phyloP scores from a whole-genome alignment of 2,329 filamentous ascomycete genomes.

The Pestalotiopsis sp. region DNA sequence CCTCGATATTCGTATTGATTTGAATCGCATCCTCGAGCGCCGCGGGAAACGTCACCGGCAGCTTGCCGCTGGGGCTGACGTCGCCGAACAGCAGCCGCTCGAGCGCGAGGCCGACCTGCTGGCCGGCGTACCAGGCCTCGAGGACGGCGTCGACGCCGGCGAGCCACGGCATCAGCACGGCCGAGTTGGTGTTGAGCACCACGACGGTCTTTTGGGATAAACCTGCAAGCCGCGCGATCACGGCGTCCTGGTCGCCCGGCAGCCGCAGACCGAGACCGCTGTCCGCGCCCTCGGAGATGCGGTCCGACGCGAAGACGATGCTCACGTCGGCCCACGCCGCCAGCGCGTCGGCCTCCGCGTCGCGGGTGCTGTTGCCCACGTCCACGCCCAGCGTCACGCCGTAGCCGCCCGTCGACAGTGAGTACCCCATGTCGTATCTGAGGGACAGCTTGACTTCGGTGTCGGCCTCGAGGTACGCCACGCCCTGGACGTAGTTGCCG shows the following conservation, averaged over 20 bases:
- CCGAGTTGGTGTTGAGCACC: slow-evolving; percentile 16
- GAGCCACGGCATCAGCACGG: slow-evolving; percentile 13
- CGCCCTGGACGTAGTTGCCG: slow-evolving; percentile 21
- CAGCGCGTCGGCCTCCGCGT: slow-evolving; percentile 19
- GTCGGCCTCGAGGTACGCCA: slow-evolving; percentile 15
- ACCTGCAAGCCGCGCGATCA: slow-evolving; percentile 4
- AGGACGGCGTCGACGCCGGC: slow-evolving; percentile 12
- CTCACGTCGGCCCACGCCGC: slow-evolving; percentile 19
- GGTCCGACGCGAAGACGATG: slow-evolving; percentile 22
- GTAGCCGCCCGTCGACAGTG: slow-evolving; percentile 15
- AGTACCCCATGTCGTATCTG: slow-evolving; percentile 16
- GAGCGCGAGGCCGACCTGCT: slow-evolving; percentile 16
- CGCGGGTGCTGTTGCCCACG: slow-evolving; percentile 12
- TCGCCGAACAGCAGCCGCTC: slow-evolving; percentile 17
- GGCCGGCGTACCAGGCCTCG: slow-evolving; percentile 15
- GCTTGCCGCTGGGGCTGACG: slow-evolving; percentile 19
- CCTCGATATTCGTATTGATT: slow-evolving; percentile 1
- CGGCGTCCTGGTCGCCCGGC: slow-evolving; percentile 15
- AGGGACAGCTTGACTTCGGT: slow-evolving; percentile 16
- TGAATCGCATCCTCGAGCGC: slow-evolving; percentile 12
- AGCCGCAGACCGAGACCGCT: slow-evolving; percentile 18
- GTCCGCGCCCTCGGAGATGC: slow-evolving; percentile 20
- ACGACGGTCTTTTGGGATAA: slow-evolving; percentile 10
- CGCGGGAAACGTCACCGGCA: slow-evolving; percentile 16
- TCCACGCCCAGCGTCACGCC: slow-evolving; percentile 19